A percentile compares a stretch with the other conserved stretches of the same genome.
Conservation (phyloP, 345 rosid genomes). For the Salix purpurea region DNA sequence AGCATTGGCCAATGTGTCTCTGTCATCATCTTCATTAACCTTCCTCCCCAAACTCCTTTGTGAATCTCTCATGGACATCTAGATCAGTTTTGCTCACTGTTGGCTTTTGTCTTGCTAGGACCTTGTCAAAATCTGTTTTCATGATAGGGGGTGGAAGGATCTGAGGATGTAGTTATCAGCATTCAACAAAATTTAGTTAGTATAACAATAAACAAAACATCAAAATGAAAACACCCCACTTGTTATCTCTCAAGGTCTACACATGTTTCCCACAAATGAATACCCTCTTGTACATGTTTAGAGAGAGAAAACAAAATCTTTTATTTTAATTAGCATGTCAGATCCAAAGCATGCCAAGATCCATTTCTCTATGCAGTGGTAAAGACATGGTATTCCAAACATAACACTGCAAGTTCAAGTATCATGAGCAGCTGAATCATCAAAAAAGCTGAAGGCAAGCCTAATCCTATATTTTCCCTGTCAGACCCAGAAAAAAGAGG, state of each 20-base stretch:
- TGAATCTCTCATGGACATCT: constrained; percentile 92
- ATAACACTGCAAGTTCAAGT: neutral
- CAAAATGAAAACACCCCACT: neutral
- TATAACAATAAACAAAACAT: neutral
- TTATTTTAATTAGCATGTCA: neutral
- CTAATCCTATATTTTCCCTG: neutral
- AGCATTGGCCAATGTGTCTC: constrained; percentile 10
- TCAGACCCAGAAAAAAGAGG: neutral
- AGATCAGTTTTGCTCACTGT: constrained; percentile 89
- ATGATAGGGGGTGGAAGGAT: constrained; percentile 86
- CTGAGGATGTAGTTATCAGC: constrained; percentile 35
- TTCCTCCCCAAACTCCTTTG: constrained; percentile 96
- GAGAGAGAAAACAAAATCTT: neutral
- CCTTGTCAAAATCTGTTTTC: constrained; percentile 82
- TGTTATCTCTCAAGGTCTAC: neutral
- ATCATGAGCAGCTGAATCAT: neutral
- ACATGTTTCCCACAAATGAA: neutral
- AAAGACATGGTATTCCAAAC: neutral
- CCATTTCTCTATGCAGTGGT: neutral
- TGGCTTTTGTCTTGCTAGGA: constrained; percentile 89
- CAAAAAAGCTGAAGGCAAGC: neutral
- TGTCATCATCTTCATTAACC: constrained; percentile 40
- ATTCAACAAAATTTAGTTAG: neutral
- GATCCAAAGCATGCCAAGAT: neutral
- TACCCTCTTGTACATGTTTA: neutral